Conservation (phyloP, 805 yeast species). For the Saturnispora dispora region DNA sequence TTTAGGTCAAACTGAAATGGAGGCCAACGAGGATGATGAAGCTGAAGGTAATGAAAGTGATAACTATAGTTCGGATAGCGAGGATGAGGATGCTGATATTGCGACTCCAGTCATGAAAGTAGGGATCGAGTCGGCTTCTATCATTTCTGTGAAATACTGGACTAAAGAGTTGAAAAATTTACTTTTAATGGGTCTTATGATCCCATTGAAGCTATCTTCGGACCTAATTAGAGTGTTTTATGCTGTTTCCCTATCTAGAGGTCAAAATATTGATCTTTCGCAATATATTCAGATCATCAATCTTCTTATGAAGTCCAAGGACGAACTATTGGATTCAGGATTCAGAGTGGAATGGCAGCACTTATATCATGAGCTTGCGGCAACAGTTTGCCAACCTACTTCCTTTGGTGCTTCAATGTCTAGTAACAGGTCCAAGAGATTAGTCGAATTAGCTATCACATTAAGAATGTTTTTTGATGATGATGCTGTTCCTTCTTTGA, state of each 20-base stretch:
- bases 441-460: constrained; percentile 43
- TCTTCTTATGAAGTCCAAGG: constrained; percentile 42
- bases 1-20: constrained; percentile 19
- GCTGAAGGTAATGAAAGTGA: constrained; percentile 30
- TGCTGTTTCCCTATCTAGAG: constrained; percentile 60
- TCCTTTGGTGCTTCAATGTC: constrained; percentile 41
- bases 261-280: constrained; percentile 54
- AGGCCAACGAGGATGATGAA: constrained; percentile 31
- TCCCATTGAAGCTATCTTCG: constrained; percentile 60
- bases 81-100: constrained; percentile 31
- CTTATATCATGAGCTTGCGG: constrained; percentile 30
- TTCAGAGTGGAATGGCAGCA: constrained; percentile 44
- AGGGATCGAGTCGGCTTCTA: constrained; percentile 60
- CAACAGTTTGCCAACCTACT: constrained; percentile 38
- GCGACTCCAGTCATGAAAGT: constrained; percentile 49
- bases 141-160: constrained; percentile 74
- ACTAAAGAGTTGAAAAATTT: constrained; percentile 76
- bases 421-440: constrained; percentile 37
- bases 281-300: constrained; percentile 56
- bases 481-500: constrained; percentile 39
- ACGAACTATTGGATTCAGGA: constrained; percentile 32
- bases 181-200: constrained; percentile 65
- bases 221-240: constrained; percentile 61
- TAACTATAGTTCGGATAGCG: constrained; percentile 29
- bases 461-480: constrained; percentile 48